Conservation (phyloP, 139 green algal species). For the Chlorella sp. region DNA sequence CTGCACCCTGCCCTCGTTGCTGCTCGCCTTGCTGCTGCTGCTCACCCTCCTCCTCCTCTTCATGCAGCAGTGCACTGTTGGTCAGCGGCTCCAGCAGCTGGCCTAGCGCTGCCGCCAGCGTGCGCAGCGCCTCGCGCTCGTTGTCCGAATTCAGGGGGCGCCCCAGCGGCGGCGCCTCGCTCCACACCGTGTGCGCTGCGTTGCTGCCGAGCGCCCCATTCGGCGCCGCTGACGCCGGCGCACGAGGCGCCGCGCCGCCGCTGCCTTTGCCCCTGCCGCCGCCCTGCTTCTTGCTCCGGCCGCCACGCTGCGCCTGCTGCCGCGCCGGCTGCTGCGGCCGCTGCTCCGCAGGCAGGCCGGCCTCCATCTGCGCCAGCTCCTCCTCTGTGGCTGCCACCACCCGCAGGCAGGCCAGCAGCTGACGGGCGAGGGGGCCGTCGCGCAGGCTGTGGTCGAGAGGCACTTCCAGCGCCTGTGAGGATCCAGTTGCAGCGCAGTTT, state of each 20-base stretch:
- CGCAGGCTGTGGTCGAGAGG: slow-evolving; percentile 43
- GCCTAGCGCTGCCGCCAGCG: slow-evolving; percentile 22
- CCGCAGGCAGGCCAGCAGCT: slow-evolving; percentile 38
- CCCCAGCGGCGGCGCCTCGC: neutral
- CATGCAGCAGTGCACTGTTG: slow-evolving; percentile 8
- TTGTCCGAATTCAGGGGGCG: slow-evolving; percentile 15
- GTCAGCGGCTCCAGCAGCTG: slow-evolving; percentile 21
- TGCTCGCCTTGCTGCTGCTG: neutral
- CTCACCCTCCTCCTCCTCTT: neutral
- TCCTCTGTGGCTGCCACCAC: slow-evolving; percentile 21
- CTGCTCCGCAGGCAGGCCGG: no score
- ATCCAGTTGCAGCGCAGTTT: no score
- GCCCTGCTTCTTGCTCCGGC: no score
- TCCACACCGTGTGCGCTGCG: no score
- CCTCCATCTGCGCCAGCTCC: slow-evolving; percentile 23
- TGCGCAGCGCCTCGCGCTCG: slow-evolving; percentile 33
- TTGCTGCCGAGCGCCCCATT: no score
- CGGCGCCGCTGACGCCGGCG: no score
- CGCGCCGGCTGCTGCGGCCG: no score
- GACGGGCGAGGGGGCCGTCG: slow-evolving; percentile 25
- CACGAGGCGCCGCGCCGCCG: no score
- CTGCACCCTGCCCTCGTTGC: no score
- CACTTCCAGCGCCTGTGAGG: slow-evolving; percentile 31
- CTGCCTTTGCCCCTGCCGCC: no score
- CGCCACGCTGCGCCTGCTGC: no score